Percentiles rank a stretch among this genome's conserved stretches.
phyloP scores from a whole-genome alignment of 257 asterid species.

The Plantago major region DNA sequence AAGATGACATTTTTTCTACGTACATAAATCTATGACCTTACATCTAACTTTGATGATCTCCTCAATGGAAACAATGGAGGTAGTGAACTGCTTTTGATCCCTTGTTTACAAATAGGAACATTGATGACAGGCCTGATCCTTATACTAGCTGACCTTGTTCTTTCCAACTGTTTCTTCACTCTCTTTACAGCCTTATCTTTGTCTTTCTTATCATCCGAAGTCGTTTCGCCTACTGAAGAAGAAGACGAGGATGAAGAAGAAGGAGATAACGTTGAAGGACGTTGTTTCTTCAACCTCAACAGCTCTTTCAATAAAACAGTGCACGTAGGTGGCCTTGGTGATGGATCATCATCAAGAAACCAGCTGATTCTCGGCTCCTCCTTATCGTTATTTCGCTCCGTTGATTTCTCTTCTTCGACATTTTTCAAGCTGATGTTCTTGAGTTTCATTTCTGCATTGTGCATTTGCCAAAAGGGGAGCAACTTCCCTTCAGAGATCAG shows the following conservation, averaged over 20 bases:
- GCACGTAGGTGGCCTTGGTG: slow-evolving; percentile 91
- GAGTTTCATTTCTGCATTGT: slow-evolving; percentile 51
- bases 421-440: slow-evolving; percentile 37
- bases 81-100: slow-evolving; percentile 37
- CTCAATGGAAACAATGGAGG: slow-evolving; percentile 60
- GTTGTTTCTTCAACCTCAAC: slow-evolving; percentile 55
- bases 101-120: slow-evolving; percentile 62
- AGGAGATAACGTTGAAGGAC: slow-evolving; percentile 47
- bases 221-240: slow-evolving; percentile 22
- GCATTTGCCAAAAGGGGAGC: slow-evolving; percentile 64
- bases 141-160: slow-evolving; percentile 48
- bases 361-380: slow-evolving; percentile 47
- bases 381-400: slow-evolving; percentile 19
- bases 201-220: slow-evolving; percentile 27
- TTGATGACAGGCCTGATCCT: slow-evolving; percentile 68
- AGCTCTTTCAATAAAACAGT: slow-evolving; percentile 87
- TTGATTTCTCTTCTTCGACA: slow-evolving; percentile 17
- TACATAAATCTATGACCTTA: no score
- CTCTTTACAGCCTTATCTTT: slow-evolving; percentile 45
- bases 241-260: slow-evolving; percentile 47
- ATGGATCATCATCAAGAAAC: slow-evolving; percentile 87
- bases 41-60: slow-evolving; percentile 45
- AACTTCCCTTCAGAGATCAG: slow-evolving; percentile 65
- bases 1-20: slow-evolving; percentile 25
- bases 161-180: slow-evolving; percentile 60